Evolutionary conservation across 495 filamentous ascomycete genomes (phyloP), one percentile per base, ranked within the genome.

Genomic region (Saxophila tyrrhenica): DNA sequence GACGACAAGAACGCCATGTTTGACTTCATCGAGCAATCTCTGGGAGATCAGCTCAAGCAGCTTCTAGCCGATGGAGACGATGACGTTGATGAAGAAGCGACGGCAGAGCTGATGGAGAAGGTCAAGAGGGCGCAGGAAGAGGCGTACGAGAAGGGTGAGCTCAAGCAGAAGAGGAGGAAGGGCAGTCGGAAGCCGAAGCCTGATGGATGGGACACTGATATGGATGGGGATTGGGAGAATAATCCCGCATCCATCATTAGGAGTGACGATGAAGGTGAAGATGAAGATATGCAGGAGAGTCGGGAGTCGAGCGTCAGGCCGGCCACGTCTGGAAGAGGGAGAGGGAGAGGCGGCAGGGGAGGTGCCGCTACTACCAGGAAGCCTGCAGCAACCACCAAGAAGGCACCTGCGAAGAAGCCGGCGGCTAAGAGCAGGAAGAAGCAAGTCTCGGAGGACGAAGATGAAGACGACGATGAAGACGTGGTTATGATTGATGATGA

Each of bases 1-100:
- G 87, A 95, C 61, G 92, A 99, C 69, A 94, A 89, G 59, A 81
- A 92, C 59, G 90, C 90, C 0, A 85, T 97, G 77, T 84, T 94
- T 61, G 78, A 78, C 60, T 97, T 97, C 61, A 85, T 97, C 22
- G 80, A 80, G 41, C 83, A 94, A 16, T 87, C 84, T 21, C 72
- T 97, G 1, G 73, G 78, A 15, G 80, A 74, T 55, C 88, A 94
- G 61, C 72, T 94, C 38, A 85, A 84, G 60, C 78, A 88, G 48
- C 70, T 99, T 46, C 69, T 85, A 65, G 50, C 9, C 11, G 54
- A 44, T 0, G 51, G 51, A 16, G 58, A 54, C 20, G 52, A 70
- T 0, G 65, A 89, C 11, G 80, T 83, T 10, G 78, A 84, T 23
- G 79, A 84, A 1, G 83, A 86, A 13, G 79, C 82, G 22, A 70